These are phyloP conservation scores for Huntiella decipiens DNA, from an alignment of 2,329 filamentous ascomycete species.

Conservation along the genomic window DNA sequence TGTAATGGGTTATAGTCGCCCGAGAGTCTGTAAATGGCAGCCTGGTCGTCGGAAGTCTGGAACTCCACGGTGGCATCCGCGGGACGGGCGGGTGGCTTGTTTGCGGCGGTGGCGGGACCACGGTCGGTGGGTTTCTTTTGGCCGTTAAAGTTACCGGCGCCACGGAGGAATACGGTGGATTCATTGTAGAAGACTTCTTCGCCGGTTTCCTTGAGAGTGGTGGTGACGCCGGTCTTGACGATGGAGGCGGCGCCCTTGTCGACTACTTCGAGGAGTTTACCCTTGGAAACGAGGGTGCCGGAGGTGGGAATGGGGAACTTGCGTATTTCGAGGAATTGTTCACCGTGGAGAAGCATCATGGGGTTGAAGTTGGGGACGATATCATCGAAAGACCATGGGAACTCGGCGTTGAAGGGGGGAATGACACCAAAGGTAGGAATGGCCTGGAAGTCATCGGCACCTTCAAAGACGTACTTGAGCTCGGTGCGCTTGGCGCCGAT, in stretches of 20 bases:
- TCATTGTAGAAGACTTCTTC: conserved; percentile 97
- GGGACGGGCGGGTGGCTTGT: conserved; percentile 56
- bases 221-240: conserved; percentile 61
- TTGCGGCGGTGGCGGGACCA: conserved; percentile 59
- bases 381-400: conserved; percentile 61
- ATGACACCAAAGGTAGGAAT: conserved; percentile 92
- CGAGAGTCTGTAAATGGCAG: conserved; percentile 77
- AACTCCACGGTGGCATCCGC: conserved; percentile 74
- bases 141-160: conserved; percentile 78
- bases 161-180: conserved; percentile 77
- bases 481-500: conserved; percentile 82
- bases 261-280: conserved; percentile 75
- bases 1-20: conserved; percentile 95
- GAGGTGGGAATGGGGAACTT: conserved; percentile 82
- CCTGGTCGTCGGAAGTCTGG: conserved; percentile 76
- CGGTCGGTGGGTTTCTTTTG: conserved; percentile 58
- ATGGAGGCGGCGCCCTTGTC: conserved; percentile 89
- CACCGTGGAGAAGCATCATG: conserved; percentile 97
- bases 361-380: conserved; percentile 91
- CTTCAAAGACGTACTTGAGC: conserved; percentile 76
- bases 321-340: conserved; percentile 91
- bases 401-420: conserved; percentile 71
- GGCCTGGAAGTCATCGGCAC: conserved; percentile 77
- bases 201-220: conserved; percentile 65
- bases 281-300: conserved; percentile 55